Percentiles rank a stretch among this genome's conserved stretches.
Evolutionary conservation across 108 stramenopile species (phyloP).

Genomic region (Discostella pseudostelligera): DNA sequence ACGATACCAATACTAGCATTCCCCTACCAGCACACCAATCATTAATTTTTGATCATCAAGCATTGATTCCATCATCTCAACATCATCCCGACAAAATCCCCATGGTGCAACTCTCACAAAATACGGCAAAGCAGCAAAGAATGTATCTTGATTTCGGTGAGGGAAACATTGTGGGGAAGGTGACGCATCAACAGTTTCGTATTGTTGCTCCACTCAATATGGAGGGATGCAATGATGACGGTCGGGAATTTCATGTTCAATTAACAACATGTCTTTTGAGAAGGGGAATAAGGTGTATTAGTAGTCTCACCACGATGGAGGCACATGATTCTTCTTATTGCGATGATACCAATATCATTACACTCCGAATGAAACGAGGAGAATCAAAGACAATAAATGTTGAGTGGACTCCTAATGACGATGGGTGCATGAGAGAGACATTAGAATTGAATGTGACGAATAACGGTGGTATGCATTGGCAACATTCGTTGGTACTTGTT

Average conservation of each 20-base stretch:
- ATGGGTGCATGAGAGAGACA: conserved; percentile 11
- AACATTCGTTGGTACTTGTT: background rate
- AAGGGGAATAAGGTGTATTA: conserved; percentile 6
- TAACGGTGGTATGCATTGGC: background rate
- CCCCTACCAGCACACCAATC: too few species aligned
- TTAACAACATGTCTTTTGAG: background rate
- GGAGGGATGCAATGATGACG: background rate
- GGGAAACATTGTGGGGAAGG: background rate
- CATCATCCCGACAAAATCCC: conserved; percentile 7
- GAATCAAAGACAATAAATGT: conserved; percentile 3
- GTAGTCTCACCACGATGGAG: too few species aligned
- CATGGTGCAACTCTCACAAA: background rate
- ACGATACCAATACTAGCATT: too few species aligned
- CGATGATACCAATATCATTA: background rate
- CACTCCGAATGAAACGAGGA: background rate
- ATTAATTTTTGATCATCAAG: too few species aligned
- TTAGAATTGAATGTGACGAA: background rate
- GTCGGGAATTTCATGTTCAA: background rate
- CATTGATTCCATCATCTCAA: background rate
- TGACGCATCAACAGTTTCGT: conserved; percentile 7
- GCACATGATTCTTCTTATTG: background rate
- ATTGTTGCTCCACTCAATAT: conserved; percentile 1
- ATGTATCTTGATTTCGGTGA: conserved; percentile 3
- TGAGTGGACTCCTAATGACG: conserved; percentile 4
- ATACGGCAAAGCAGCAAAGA: too few species aligned